Evolutionary conservation across 495 filamentous ascomycete genomes (phyloP), one percentile per base, ranked within the genome.

Genomic region (Xylona heveae): DNA sequence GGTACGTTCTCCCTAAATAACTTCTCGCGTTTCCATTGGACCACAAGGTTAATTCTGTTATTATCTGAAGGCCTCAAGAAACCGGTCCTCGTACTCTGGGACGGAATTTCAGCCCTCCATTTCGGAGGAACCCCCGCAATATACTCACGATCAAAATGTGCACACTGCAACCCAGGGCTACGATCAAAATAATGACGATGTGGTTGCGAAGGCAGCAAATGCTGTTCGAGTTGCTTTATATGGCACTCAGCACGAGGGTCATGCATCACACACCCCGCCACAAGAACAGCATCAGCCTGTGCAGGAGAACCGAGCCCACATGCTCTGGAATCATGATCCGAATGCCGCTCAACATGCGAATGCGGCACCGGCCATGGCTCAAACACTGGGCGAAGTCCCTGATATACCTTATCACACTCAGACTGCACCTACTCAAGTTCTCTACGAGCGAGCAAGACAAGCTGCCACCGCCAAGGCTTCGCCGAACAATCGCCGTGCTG

Each of bases 361-460:
- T n/a, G n/a, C n/a, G n/a, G n/a, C n/a, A n/a, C 5, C 35, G 6
- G n/a, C 5, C n/a, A n/a, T n/a, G n/a, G n/a, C n/a, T n/a, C 20
- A 60, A 59, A 25, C 55, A 59, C 30, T 54, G 54, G 13, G 58
- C 59, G 30, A 54, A 59, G 50, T 54, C 58, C 4, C n/a, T n/a
- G 55, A 56, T 22, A 69, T 52, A 43, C 75, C 53, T 14, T 68
- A 62, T 48, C 75, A 63, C 31, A 75, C 50, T 5, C 80, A 88
- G 45, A 73, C 68, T 5, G 73, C 74, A 28, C 72, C 81, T 1
- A 85, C 77, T 1, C 68, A 76, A 23, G 70, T 78, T 1, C 57
- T 88, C 0, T 88, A 90, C 40, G 78, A 88, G 43, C 69, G 68
- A 23, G 81, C 81, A 19, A 73, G 82, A 6, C 71, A 76, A 48